Base-by-base conservation (phyloP, 73 alveolate species). In the Paramecium pentaurelia region DNA sequence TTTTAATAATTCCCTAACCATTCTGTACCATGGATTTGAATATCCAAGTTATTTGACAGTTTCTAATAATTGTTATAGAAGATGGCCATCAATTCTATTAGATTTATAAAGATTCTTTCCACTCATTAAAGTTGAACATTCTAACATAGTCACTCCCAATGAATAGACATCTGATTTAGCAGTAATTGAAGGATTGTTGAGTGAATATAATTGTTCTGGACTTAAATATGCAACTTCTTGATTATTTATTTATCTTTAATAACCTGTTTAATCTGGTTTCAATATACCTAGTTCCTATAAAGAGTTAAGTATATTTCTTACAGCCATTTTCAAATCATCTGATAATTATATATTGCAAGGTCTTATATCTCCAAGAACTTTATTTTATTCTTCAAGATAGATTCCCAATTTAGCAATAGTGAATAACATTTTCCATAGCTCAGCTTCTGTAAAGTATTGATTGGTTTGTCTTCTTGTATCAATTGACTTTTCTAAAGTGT, bases 231-330 rank as follows among this genome's bases (percentile, higher is more conserved):
- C 88, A 37, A 38, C 60, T 42, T 75, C 88, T 38, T 12, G 30
- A 38, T 75, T 75, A 75, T 75, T 38, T 36, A 38, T 38, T 75
- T 36, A 8, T 37, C 88, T 75, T 38, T 75, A 38, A 38, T 38
- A 75, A 36, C 88, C 88, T 30, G 58, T 75, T 38, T 75, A 14
- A 75, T 75, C 88, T 75, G 58, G 88, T 64, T 64, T 64, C 84
- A 64, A 64, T 12, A 64, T 64, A 12, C 84, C 84, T 32, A 64
- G 28, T 64, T 64, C 84, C 84, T 64, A 25, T 6, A 34, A 28
- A 14, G 27, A 64, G n/a, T 36, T 16, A 75, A 16, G 0, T 12
- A 36, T 16, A 54, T 18, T 18, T 16, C 7, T 11, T 42, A 38
- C 88, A n/a, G 88, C 88, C 60, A 75, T 75, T 36, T 75, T 75